A percentile compares a stretch with the other conserved stretches of the same genome.
These are phyloP conservation scores for Brettanomyces bruxellensis DNA, from an alignment of 805 yeast genomes.

Conservation along the genomic window DNA sequence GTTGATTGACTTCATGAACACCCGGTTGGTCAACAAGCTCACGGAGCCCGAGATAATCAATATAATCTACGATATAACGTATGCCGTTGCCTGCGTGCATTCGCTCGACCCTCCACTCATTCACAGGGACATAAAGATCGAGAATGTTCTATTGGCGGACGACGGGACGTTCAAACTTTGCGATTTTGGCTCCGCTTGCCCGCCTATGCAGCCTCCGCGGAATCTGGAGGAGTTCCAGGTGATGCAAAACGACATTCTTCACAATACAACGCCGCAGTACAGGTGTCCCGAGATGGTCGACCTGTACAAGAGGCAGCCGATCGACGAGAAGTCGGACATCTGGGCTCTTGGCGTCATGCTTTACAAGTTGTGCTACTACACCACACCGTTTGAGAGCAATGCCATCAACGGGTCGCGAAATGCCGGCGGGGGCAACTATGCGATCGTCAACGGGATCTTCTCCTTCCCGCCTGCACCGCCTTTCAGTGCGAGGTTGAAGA, in stretches of 20 bases:
- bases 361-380: slow-evolving; percentile 71
- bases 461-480: slow-evolving; percentile 46
- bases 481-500: slow-evolving; percentile 55
- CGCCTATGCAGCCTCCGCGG: slow-evolving; percentile 53
- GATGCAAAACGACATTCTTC: slow-evolving; percentile 61
- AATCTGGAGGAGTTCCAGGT: slow-evolving; percentile 49
- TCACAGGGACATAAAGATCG: slow-evolving; percentile 78
- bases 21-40: slow-evolving; percentile 55
- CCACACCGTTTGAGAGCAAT: slow-evolving; percentile 68
- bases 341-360: slow-evolving; percentile 81
- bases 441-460: slow-evolving; percentile 49
- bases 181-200: slow-evolving; percentile 77
- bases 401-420: slow-evolving; percentile 26
- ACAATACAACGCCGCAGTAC: slow-evolving; percentile 79
- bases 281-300: slow-evolving; percentile 83
- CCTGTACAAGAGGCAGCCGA: slow-evolving; percentile 54
- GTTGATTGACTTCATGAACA: slow-evolving; percentile 71
- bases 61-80: slow-evolving; percentile 61
- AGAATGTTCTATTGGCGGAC: slow-evolving; percentile 60
- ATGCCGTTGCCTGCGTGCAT: slow-evolving; percentile 75
- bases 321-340: slow-evolving; percentile 74
- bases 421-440: slow-evolving; percentile 41
- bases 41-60: slow-evolving; percentile 59
- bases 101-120: slow-evolving; percentile 41
- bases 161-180: slow-evolving; percentile 58